Evolutionary conservation across 768 basidiomycete genomes (phyloP).

Genomic region (Dendrothele bispora): DNA sequence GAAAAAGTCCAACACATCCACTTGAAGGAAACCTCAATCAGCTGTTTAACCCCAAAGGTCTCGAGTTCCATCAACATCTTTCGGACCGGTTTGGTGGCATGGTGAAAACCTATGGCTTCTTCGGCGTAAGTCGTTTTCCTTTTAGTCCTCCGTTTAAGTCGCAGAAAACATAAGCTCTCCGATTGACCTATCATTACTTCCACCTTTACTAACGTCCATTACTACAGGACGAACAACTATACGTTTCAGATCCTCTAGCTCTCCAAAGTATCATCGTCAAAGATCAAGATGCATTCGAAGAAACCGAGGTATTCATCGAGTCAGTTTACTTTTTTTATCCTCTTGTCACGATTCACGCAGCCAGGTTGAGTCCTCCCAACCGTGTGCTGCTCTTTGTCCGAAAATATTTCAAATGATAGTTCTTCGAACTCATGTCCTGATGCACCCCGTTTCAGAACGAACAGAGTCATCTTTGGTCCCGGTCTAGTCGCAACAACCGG

Average conservation of each 20-base stretch:
- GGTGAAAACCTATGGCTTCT: conserved; percentile 45
- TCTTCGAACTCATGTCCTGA: too few relatives aligned
- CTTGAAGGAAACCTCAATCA: conserved; percentile 40
- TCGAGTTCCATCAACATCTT: conserved; percentile 39
- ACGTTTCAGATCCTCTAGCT: conserved; percentile 49
- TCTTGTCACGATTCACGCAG: neutral
- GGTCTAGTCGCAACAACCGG: conserved; percentile 44
- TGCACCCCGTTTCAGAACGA: too few relatives aligned
- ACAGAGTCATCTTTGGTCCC: conserved; percentile 46
- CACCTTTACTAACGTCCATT: neutral
- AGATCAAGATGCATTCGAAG: conserved; percentile 50
- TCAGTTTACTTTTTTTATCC: conserved; percentile 19
- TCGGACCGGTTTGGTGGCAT: conserved; percentile 41
- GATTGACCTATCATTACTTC: neutral
- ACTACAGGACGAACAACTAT: conserved; percentile 45
- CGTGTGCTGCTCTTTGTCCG: too few relatives aligned
- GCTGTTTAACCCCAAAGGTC: conserved; percentile 42
- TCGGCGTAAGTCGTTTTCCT: conserved; percentile 34
- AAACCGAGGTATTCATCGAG: conserved; percentile 44
- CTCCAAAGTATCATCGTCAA: conserved; percentile 47
- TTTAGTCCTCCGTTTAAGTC: neutral
- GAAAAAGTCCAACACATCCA: conserved; percentile 1
- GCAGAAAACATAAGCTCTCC: neutral
- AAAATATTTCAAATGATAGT: too few relatives aligned
- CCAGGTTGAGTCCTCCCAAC: neutral